Evolutionary conservation across 345 rosid genomes (phyloP).

Genomic region (Trapa bicornis): DNA sequence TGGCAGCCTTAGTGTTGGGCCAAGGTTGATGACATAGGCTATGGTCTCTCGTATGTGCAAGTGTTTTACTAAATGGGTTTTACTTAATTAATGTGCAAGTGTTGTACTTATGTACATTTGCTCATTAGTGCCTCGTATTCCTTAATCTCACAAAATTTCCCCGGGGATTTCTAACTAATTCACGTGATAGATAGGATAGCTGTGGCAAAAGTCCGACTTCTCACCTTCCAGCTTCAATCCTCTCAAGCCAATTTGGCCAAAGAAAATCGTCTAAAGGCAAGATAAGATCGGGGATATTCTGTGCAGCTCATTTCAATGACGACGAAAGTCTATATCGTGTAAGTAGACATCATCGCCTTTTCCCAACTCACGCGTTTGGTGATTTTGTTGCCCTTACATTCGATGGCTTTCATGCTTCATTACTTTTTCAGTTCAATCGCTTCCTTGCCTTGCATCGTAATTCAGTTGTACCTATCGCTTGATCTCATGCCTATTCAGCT

Average conservation of each 20-base stretch:
- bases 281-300: neutral
- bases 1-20: too few relatives aligned
- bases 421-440: neutral
- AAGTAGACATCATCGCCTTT: conserved; percentile 15
- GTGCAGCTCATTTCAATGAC: conserved; percentile 29
- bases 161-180: too few relatives aligned
- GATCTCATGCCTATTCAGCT: neutral
- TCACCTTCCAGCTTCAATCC: neutral
- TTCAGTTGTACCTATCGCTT: neutral
- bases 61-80: too few relatives aligned
- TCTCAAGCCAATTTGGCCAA: neutral
- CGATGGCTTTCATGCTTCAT: neutral
- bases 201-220: conserved; percentile 1
- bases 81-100: too few relatives aligned
- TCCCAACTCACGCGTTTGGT: neutral
- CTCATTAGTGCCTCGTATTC: too few relatives aligned
- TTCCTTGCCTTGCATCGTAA: neutral
- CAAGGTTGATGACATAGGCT: too few relatives aligned
- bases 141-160: too few relatives aligned
- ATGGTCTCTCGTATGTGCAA: too few relatives aligned
- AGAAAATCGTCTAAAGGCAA: neutral
- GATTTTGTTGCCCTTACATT: neutral
- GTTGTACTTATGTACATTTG: too few relatives aligned
- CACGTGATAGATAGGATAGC: neutral
- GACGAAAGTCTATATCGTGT: conserved; percentile 67